Evolutionary conservation across 257 asterid species (phyloP), one percentile per base, ranked within the genome.

Genomic region (Scutellaria barbata): DNA sequence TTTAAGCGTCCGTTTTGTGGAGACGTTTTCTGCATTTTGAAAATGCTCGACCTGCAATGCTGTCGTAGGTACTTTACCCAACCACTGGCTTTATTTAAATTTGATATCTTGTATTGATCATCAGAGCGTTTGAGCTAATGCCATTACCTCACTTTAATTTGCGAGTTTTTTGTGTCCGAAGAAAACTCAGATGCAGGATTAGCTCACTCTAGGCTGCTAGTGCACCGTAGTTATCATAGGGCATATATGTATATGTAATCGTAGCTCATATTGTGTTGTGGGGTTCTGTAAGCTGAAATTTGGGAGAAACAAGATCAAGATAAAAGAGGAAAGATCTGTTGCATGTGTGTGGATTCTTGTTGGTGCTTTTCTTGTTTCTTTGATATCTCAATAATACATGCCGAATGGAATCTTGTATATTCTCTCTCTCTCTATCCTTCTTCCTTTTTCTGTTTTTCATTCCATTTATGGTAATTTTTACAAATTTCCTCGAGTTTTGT

Each of bases 201-300:
- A 69, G 62, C 76, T 68, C 45, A 65, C 65, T 66, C 71, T 79
- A 74, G 79, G 85, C 43, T 77, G 40, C 81, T 78, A 77, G 78
- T 76, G 69, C 73, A 76, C 33, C 56, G 81, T 87, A 83, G 89
- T 71, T 30, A 66, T 54, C 40, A 59, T 81, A 78, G 89, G 78
- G 71, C 65, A 56, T 74, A 60, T 30, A 30, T 30, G 72, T 75
- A 64, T 85, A 37, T 77, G 80, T 84, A 87, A 87, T 69, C 63
- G 78, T 79, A 79, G 89, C 52, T 79, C 54, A 73, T 55, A 74
- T 46, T 66, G 63, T 80, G 73, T 58, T 40, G 12, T 64, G 79
- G 72, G 72, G 65, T 79, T 77, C 82, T 81, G 81, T 73, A 61
- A 76, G 77, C 54, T 63, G 80, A 61, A 75, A 75, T 74, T 67